These are phyloP conservation scores for Sporobolomyces phaffii DNA, from an alignment of 768 basidiomycete genomes.

Conservation along the genomic window DNA sequence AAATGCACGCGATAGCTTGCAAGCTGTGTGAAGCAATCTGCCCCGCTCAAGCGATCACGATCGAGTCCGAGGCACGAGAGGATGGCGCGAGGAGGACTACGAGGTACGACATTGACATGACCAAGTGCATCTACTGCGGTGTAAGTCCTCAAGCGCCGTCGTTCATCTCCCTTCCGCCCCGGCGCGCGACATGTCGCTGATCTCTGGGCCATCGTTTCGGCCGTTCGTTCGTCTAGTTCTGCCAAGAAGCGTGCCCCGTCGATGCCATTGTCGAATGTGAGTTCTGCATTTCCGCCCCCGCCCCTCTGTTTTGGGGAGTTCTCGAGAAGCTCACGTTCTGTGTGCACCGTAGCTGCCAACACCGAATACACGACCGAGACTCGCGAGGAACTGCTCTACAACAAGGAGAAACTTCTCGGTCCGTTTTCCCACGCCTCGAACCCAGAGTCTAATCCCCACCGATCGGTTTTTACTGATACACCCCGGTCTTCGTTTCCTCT, in stretches of 20 bases:
- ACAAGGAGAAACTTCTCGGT: constrained; percentile 95
- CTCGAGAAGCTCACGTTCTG: not conserved
- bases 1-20: too few species aligned
- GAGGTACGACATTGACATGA: constrained; percentile 99
- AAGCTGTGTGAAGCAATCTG: constrained; percentile 99
- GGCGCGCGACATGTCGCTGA: not conserved
- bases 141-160: constrained; percentile 11
- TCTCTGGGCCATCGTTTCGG: too few species aligned
- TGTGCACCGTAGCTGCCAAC: constrained; percentile 89
- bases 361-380: constrained; percentile 97
- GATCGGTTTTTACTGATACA: too few species aligned
- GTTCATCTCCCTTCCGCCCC: not conserved
- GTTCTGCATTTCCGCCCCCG: constrained; percentile 16
- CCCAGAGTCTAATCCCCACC: too few species aligned
- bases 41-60: constrained; percentile 98
- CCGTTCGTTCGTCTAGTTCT: constrained; percentile 53
- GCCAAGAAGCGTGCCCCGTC: constrained; percentile 98
- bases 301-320: not conserved
- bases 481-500: not conserved
- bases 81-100: constrained; percentile 96
- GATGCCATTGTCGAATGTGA: constrained; percentile 99
- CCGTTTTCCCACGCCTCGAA: not conserved
- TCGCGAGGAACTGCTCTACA: constrained; percentile 94
- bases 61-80: constrained; percentile 90
- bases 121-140: constrained; percentile 98